phyloP scores from a whole-genome alignment of 345 rosid genomes.

The Laguncularia racemosa region DNA sequence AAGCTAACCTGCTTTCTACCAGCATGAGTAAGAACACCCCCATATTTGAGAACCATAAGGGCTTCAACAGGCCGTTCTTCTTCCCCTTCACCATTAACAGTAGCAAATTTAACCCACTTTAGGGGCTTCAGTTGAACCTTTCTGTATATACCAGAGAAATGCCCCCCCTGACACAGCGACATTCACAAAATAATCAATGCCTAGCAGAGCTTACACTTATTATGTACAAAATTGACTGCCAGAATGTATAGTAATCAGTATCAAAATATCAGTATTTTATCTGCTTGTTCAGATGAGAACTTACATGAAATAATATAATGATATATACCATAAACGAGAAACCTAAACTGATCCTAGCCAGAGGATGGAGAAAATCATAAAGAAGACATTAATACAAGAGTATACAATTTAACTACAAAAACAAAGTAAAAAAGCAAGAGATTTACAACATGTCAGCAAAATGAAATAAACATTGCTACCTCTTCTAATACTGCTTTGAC shows the following conservation, averaged over 20 bases:
- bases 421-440: neutral
- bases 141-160: constrained; percentile 98
- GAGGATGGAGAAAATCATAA: neutral
- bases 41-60: constrained; percentile 96
- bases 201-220: too few relatives aligned
- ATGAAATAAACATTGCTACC: constrained; percentile 29
- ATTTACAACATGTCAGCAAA: too few relatives aligned
- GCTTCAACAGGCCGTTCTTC: constrained; percentile 98
- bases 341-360: neutral
- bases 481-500: constrained; percentile 99
- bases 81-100: constrained; percentile 77
- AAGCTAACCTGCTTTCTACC: constrained; percentile 88
- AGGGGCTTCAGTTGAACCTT: constrained; percentile 97
- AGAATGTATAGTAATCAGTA: too few relatives aligned
- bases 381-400: neutral
- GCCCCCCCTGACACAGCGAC: constrained; percentile 70
- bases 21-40: constrained; percentile 99
- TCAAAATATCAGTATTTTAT: too few relatives aligned
- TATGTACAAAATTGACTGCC: too few relatives aligned
- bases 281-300: too few relatives aligned
- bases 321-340: too few relatives aligned
- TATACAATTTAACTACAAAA: neutral
- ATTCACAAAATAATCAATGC: neutral
- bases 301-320: too few relatives aligned
- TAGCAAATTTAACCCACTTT: constrained; percentile 77